phyloP scores from a whole-genome alignment of 177 flowering plant genomes.

The Vitis hybrid region DNA sequence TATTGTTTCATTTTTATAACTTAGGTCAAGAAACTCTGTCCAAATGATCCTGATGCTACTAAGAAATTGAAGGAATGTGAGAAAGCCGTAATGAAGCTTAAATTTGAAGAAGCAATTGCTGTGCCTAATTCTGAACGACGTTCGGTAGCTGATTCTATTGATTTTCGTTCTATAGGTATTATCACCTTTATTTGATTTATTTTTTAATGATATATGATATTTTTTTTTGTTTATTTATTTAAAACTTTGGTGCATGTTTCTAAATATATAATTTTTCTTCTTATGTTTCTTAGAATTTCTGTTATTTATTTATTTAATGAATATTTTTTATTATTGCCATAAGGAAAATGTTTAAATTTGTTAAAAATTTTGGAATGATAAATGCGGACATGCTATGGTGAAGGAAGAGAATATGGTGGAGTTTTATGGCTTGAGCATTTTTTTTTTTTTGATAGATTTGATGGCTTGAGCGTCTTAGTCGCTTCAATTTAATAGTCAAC shows the following conservation, averaged over 20 bases:
- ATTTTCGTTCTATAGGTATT: constrained; percentile 68
- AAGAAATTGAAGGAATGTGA: constrained; percentile 97
- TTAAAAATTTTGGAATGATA: too few relatives aligned
- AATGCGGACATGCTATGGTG: too few relatives aligned
- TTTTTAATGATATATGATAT: too few relatives aligned
- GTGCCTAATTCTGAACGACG: constrained; percentile 50
- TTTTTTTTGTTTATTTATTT: neutral
- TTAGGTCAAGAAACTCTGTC: constrained; percentile 83
- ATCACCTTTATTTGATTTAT: neutral
- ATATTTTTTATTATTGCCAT: too few relatives aligned
- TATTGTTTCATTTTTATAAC: neutral
- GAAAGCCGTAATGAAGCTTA: constrained; percentile 92
- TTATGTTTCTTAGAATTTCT: neutral
- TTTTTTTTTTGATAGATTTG: too few relatives aligned
- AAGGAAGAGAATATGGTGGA: too few relatives aligned
- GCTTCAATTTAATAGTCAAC: neutral
- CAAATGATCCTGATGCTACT: constrained; percentile 94
- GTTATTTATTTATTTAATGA: neutral
- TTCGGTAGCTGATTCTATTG: constrained; percentile 61
- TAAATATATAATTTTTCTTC: neutral
- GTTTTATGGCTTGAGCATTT: neutral
- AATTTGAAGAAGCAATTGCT: constrained; percentile 94
- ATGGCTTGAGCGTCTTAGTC: neutral
- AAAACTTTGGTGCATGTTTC: too few relatives aligned
- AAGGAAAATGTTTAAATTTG: too few relatives aligned